phyloP scores from a whole-genome alignment of 768 basidiomycete genomes.

The Lyophyllum decastes region DNA sequence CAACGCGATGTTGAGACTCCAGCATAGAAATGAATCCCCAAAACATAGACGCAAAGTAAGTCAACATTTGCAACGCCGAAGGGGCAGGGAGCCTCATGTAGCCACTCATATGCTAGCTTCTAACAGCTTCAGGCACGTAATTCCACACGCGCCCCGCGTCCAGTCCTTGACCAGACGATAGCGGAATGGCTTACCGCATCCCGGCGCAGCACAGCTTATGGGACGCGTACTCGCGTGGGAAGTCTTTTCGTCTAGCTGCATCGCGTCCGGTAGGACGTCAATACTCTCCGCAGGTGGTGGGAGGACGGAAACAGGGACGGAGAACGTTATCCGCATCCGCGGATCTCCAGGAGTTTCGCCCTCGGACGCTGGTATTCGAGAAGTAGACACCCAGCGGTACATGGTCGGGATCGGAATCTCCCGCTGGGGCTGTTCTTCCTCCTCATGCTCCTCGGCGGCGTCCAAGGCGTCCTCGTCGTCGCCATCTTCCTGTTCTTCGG shows the following conservation, averaged over 20 bases:
- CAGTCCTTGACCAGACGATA: constrained; percentile 69
- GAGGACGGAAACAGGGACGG: constrained; percentile 41
- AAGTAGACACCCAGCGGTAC: constrained; percentile 75
- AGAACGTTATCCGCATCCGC: constrained; percentile 51
- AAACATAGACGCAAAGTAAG: no score
- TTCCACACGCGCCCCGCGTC: constrained; percentile 66
- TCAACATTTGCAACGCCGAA: no score
- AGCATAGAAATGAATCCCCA: no score
- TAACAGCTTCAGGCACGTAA: constrained; percentile 61
- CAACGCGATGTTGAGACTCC: no score
- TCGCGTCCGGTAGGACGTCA: constrained; percentile 8
- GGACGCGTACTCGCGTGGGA: constrained; percentile 10
- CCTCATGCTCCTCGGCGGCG: constrained; percentile 37
- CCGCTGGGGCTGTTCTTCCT: constrained; percentile 31
- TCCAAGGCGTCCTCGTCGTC: constrained; percentile 43
- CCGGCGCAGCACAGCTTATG: constrained; percentile 53
- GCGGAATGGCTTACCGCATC: constrained; percentile 56
- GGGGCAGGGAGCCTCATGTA: background rate
- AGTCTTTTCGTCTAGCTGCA: constrained; percentile 1
- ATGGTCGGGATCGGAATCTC: constrained; percentile 45
- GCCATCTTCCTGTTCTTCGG: constrained; percentile 31
- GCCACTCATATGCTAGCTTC: constrained; percentile 28
- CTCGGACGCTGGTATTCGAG: constrained; percentile 27
- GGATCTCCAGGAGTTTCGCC: background rate
- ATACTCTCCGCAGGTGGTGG: background rate